Evolutionary conservation across 371 early-diverging fungal genomes (phyloP), one percentile per base, ranked within the genome.

Genomic region (Gilbertella persicaria): DNA sequence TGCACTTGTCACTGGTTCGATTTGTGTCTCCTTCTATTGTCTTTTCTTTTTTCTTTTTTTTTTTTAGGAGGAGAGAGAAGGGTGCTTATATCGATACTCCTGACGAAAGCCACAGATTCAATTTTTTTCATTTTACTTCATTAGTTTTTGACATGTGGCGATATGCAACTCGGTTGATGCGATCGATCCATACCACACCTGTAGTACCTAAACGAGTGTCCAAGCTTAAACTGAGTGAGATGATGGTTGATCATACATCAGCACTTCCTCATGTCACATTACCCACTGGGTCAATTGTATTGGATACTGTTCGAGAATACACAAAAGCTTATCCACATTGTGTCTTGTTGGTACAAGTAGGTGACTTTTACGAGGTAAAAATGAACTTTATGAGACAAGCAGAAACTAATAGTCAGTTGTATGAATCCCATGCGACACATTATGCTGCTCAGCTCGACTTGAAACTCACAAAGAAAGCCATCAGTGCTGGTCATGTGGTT

Each of bases 291-390:
- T 78, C 78, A 1, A 53, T 74, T n/a, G 78, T 78, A 2, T 35
- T 78, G 2, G 74, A 78, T 53, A 56, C 72, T 9, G 89, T 90
- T n/a, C 69, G 86, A 35, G 78, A 84, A 40, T 76, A 79, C 51
- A 86, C 84, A n/a, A 64, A 73, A 29, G 58, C 82, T 28, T 80
- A 93, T 59, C 93, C 93, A 0, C 58, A 81, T 5, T 90, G 92
- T 56, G 86, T 95, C 10, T 67, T 95, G 3, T 75, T 96, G 17
- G 83, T 89, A n/a, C 89, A 94, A 60, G 95, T 96, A 10, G 98
- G 98, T 16, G 89, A 89, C 44, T 96, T 97, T 62, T 97, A 92
- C 60, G 98, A 97, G 79, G 85, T 87, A 79, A 46, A 33, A n/a
- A n/a, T n/a, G n/a, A n/a, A n/a, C n/a, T n/a, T n/a, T n/a, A n/a